These are phyloP conservation scores for Euryodendron excelsum DNA, from an alignment of 148 eudicot species.

Conservation along the genomic window DNA sequence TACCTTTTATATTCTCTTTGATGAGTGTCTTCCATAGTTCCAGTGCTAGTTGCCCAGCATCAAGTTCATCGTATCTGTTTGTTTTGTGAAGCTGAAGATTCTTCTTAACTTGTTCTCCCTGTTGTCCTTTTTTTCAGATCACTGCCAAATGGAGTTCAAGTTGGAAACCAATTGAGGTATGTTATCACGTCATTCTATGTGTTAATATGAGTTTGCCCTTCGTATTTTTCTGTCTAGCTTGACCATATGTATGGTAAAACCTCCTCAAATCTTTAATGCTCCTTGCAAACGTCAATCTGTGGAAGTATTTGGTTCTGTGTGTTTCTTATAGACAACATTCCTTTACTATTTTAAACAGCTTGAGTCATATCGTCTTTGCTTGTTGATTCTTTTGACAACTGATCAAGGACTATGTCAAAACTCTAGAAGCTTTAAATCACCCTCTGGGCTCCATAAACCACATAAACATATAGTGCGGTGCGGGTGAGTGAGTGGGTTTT, in stretches of 20 bases:
- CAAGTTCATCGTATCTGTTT: neutral
- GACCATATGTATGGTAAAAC: neutral
- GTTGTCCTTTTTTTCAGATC: constrained; percentile 41
- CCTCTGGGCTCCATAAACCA: neutral
- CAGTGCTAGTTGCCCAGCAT: neutral
- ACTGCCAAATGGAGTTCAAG: constrained; percentile 48
- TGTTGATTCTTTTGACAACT: neutral
- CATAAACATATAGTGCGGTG: neutral
- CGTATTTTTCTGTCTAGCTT: neutral
- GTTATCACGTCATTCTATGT: constrained; percentile 13
- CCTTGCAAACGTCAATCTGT: neutral
- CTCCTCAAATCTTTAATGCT: neutral
- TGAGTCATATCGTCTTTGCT: neutral
- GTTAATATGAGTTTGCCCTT: neutral
- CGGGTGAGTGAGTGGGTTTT: neutral
- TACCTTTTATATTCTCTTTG: neutral
- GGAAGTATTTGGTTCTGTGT: neutral
- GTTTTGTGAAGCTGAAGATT: neutral
- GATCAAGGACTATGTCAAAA: neutral
- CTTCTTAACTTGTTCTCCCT: constrained; percentile 2
- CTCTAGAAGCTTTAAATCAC: neutral
- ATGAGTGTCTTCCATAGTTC: neutral
- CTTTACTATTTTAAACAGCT: neutral
- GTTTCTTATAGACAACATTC: neutral
- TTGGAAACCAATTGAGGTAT: constrained; percentile 68